Evolutionary conservation across 2,329 filamentous ascomycete genomes (phyloP).

Genomic region (Gnomoniopsis smithogilvyi): DNA sequence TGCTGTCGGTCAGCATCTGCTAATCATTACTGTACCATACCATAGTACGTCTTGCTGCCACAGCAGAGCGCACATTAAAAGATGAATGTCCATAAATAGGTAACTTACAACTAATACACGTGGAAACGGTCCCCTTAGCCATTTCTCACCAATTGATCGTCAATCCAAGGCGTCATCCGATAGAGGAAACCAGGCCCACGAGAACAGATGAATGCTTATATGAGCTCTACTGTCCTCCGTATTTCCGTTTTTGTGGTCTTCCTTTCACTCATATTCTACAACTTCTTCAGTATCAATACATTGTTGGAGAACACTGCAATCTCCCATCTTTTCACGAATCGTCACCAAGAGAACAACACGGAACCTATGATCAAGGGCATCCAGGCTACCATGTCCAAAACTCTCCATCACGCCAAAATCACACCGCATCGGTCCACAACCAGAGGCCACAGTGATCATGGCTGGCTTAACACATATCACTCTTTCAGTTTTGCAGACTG

Average conservation of each 20-base stretch:
- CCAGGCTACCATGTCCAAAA: slow-evolving; percentile 57
- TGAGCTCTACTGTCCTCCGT: slow-evolving; percentile 25
- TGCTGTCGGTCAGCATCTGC: slow-evolving; percentile 15
- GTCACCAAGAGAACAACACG: neutral
- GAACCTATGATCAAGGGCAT: slow-evolving; percentile 32
- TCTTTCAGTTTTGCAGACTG: slow-evolving; percentile 78
- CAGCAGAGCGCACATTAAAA: neutral
- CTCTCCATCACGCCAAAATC: slow-evolving; percentile 67
- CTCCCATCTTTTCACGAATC: neutral
- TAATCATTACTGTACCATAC: slow-evolving; percentile 15
- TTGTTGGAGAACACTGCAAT: slow-evolving; percentile 16
- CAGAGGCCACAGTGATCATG: slow-evolving; percentile 76
- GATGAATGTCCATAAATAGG: neutral
- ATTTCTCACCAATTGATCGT: slow-evolving; percentile 20
- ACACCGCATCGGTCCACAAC: slow-evolving; percentile 67
- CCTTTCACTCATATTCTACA: slow-evolving; percentile 28
- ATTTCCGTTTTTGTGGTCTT: slow-evolving; percentile 26
- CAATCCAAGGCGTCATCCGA: slow-evolving; percentile 13
- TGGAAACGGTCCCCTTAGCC: neutral
- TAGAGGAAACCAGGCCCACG: too few relatives aligned
- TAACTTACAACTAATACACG: neutral
- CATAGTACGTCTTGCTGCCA: neutral
- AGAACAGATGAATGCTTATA: slow-evolving; percentile 26
- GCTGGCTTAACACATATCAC: slow-evolving; percentile 86
- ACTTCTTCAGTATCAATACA: slow-evolving; percentile 18